Conservation (phyloP, 495 filamentous ascomycete species). For the Penicilliopsis zonata region DNA sequence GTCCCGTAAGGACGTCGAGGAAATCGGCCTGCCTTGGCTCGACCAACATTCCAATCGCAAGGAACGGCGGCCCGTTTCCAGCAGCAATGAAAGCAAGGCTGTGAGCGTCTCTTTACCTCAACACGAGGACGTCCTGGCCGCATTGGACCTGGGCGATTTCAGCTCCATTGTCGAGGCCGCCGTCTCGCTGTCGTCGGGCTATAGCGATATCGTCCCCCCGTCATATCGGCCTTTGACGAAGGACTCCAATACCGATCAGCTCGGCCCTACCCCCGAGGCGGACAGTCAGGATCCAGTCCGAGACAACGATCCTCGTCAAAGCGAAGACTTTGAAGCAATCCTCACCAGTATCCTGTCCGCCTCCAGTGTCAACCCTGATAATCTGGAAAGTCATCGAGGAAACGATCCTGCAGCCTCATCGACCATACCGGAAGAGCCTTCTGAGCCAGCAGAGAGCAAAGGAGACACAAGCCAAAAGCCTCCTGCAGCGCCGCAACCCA, state of each 20-base stretch:
- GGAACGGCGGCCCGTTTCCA: conserved; percentile 7
- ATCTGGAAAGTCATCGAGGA: no score
- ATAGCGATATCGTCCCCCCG: conserved; percentile 17
- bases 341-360: no score
- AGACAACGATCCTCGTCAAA: no score
- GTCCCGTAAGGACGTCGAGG: conserved; percentile 28
- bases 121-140: conserved; percentile 8
- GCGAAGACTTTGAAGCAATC: no score
- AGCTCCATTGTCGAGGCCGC: conserved; percentile 25
- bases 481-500: conserved; percentile 3
- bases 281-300: no score
- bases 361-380: no score
- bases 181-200: conserved; percentile 15
- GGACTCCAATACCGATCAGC: conserved; percentile 1
- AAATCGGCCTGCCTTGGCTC: conserved; percentile 30
- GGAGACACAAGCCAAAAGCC: no score
- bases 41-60: conserved; percentile 13
- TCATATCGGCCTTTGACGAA: conserved; percentile 15
- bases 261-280: no score
- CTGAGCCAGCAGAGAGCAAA: conserved; percentile 1
- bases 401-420: no score
- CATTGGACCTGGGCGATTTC: conserved; percentile 23
- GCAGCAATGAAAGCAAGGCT: neutral
- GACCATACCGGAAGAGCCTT: no score
- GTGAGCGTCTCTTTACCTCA: no score